Base-by-base conservation (phyloP, 306 rosid species). In the Vachellia collinsii region DNA sequence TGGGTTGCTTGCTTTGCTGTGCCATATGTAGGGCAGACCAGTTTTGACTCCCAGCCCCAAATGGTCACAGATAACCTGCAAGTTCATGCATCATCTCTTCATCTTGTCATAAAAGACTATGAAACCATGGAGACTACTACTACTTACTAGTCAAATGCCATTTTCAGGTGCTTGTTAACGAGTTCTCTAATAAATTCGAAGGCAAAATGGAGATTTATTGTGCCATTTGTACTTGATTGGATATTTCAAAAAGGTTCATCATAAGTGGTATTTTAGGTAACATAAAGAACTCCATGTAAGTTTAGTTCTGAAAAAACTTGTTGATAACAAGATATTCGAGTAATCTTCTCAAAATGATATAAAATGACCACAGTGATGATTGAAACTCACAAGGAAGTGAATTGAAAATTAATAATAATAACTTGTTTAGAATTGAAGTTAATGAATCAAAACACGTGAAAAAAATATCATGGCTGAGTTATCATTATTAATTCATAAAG, bases 1-100 rank as follows among this genome's bases (percentile, higher is more conserved):
- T 54, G 98, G 98, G 82, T 93, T 93, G 88, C 98, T 93, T 70
- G 98, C 98, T 87, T 93, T 93, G 97, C 98, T 93, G 90, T 93
- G 98, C 94, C 94, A 93, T 29, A 93, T 90, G 91, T 91, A 93
- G 76, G 98, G 98, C 39, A 93, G 90, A 54, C 98, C 98, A 19
- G 98, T 93, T 85, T 93, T 93, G 70, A 93, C 90, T 77, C 98
- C 98, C 58, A 75, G 72, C 0, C 93, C 98, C 74, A 93, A 80
- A 81, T 93, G 98, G 82, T 93, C 98, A 71, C 94, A 90, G 73
- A 93, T 91, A 68, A 93, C 97, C 98, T 93, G 76, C 62, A 64
- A 11, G 23, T 78, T 69, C 85, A 54, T 36, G 62, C 8, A 56
- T 78, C 59, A 83, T 78, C 68, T 44, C 20, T 47, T 43, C 11